Evolutionary conservation across 2,329 filamentous ascomycete genomes (phyloP).

Genomic region (Penicillium sp.): DNA sequence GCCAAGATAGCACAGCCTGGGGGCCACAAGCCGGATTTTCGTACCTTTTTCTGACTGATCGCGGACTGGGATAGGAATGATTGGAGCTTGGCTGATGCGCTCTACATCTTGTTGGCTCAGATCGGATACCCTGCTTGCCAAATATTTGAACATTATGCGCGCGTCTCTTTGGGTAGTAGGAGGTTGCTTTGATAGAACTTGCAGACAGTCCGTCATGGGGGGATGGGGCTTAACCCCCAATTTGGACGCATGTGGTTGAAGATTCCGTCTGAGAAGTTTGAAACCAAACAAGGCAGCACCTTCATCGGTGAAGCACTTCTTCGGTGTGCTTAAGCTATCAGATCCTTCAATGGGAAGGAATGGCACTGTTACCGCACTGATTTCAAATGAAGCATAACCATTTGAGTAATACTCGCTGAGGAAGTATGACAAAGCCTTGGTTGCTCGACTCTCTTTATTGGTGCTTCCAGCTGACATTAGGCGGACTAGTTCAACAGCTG

Average conservation of each 20-base stretch:
- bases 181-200: slow-evolving; percentile 68
- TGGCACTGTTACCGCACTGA: slow-evolving; percentile 54
- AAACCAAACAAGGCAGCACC: slow-evolving; percentile 77
- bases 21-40: slow-evolving; percentile 59
- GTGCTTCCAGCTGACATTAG: slow-evolving; percentile 68
- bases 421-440: slow-evolving; percentile 76
- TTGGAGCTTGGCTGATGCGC: slow-evolving; percentile 62
- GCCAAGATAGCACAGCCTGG: slow-evolving; percentile 78
- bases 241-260: slow-evolving; percentile 78
- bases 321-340: slow-evolving; percentile 66
- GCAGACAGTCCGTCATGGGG: slow-evolving; percentile 72
- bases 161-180: slow-evolving; percentile 68
- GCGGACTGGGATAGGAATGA: slow-evolving; percentile 64
- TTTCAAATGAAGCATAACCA: slow-evolving; percentile 66
- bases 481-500: slow-evolving; percentile 70
- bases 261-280: slow-evolving; percentile 68
- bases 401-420: slow-evolving; percentile 76
- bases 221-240: slow-evolving; percentile 86
- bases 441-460: slow-evolving; percentile 57
- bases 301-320: slow-evolving; percentile 78
- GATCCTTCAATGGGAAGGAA: slow-evolving; percentile 72
- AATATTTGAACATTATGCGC: slow-evolving; percentile 74
- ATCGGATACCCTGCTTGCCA: slow-evolving; percentile 73
- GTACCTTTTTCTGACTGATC: slow-evolving; percentile 43
- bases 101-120: slow-evolving; percentile 62